A percentile compares a stretch with the other conserved stretches of the same genome.
Conservation (phyloP, 192 early-diverging fungal species). For the Coemansia sp. region DNA sequence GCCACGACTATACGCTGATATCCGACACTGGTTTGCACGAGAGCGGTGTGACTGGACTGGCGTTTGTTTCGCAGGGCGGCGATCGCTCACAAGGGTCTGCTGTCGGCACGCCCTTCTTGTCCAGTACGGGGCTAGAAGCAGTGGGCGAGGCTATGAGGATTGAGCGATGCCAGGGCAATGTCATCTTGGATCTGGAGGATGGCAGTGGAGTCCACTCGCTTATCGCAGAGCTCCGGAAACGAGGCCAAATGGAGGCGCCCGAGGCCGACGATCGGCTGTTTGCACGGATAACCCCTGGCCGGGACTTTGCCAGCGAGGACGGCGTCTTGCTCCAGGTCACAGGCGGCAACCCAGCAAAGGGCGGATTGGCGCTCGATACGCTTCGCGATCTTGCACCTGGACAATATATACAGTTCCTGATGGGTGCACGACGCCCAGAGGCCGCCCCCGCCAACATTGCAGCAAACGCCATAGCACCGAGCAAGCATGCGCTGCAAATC, state of each 20-base stretch:
- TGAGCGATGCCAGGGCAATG: conserved; percentile 33
- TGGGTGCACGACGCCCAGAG: neutral
- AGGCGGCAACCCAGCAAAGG: conserved; percentile 42
- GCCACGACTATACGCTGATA: conserved; percentile 27
- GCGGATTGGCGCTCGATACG: conserved; percentile 37
- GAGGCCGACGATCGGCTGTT: conserved; percentile 12
- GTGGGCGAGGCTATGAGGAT: conserved; percentile 25
- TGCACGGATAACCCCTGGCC: conserved; percentile 9
- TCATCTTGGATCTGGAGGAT: conserved; percentile 38
- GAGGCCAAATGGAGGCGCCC: neutral
- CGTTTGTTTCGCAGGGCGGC: conserved; percentile 5
- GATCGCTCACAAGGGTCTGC: too few species aligned
- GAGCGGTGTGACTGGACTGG: conserved; percentile 30
- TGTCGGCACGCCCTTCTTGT: neutral
- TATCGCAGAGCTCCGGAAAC: conserved; percentile 17
- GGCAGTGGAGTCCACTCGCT: conserved; percentile 14
- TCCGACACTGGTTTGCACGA: neutral
- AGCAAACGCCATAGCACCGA: neutral
- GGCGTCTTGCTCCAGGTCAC: conserved; percentile 28
- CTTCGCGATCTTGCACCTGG: conserved; percentile 21
- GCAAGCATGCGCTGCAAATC: neutral
- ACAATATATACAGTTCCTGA: conserved; percentile 32
- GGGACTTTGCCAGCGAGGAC: neutral
- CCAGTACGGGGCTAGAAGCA: neutral
- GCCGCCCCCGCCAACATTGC: neutral